Conservation (phyloP, 2,329 filamentous ascomycete genomes). For the Herpotrichia juniperi region DNA sequence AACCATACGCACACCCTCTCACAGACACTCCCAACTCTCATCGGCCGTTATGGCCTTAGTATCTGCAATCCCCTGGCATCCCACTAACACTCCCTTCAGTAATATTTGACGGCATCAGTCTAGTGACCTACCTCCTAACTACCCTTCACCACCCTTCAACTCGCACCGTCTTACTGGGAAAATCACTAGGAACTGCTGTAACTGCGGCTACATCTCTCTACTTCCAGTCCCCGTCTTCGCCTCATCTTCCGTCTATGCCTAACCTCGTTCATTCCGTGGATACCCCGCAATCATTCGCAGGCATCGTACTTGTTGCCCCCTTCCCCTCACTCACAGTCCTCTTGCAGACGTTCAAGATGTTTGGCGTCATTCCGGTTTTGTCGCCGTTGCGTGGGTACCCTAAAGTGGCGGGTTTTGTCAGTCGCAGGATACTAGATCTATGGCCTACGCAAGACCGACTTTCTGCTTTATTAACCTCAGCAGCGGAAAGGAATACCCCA, state of each 20-base stretch:
- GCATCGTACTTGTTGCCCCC: constrained; percentile 77
- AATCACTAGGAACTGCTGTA: constrained; percentile 88
- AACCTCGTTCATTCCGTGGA: constrained; percentile 1
- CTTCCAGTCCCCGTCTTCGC: constrained; percentile 57
- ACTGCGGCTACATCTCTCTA: constrained; percentile 75
- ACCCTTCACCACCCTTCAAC: constrained; percentile 68
- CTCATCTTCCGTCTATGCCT: constrained; percentile 23
- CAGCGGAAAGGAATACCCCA: constrained; percentile 15
- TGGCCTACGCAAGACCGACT: constrained; percentile 79
- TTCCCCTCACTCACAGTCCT: constrained; percentile 79
- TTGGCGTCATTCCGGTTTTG: constrained; percentile 80
- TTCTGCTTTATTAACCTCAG: constrained; percentile 59
- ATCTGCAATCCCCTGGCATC: too few relatives aligned
- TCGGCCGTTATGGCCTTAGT: too few relatives aligned
- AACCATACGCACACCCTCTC: too few relatives aligned
- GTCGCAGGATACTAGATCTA: constrained; percentile 72
- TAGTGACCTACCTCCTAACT: constrained; percentile 74
- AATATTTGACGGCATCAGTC: constrained; percentile 76
- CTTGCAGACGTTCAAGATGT: constrained; percentile 77
- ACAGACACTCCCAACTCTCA: too few relatives aligned
- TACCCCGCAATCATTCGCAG: constrained; percentile 70
- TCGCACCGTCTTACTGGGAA: constrained; percentile 81
- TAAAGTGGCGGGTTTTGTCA: constrained; percentile 65
- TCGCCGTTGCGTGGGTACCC: constrained; percentile 74
- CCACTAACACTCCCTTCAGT: constrained; percentile 44